phyloP scores from a whole-genome alignment of 2,329 filamentous ascomycete genomes.

The Xylariaceae sp. region DNA sequence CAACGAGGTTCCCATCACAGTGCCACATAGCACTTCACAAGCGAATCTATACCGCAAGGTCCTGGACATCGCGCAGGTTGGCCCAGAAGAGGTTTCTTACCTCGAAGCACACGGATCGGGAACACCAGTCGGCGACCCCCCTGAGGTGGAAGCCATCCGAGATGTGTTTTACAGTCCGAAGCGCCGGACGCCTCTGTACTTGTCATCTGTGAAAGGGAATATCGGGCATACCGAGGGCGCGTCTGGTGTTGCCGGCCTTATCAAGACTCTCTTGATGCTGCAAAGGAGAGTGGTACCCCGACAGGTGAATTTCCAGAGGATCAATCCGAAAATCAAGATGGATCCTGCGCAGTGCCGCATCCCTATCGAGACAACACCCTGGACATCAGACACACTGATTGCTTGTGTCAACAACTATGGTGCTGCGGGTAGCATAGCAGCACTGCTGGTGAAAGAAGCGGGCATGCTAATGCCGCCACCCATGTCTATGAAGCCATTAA shows the following conservation, averaged over 20 bases:
- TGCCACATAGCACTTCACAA: constrained; percentile 34
- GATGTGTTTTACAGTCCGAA: constrained; percentile 27
- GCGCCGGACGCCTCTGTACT: neutral
- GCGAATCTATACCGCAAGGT: constrained; percentile 28
- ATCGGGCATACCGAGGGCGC: neutral
- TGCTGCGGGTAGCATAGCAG: constrained; percentile 34
- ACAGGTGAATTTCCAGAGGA: neutral
- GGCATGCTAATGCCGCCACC: neutral
- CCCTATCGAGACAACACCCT: constrained; percentile 13
- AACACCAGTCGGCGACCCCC: constrained; percentile 37
- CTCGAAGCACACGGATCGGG: constrained; percentile 42
- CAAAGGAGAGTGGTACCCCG: neutral
- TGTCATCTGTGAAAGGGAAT: neutral
- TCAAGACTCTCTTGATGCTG: neutral
- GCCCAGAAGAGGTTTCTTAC: constrained; percentile 25
- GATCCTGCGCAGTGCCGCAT: neutral
- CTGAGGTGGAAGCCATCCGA: constrained; percentile 27
- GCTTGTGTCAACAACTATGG: constrained; percentile 36
- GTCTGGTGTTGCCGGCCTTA: neutral
- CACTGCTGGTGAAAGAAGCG: constrained; percentile 26
- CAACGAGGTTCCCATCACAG: constrained; percentile 36
- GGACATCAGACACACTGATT: constrained; percentile 20
- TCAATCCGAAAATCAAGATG: neutral
- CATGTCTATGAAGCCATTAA: neutral
- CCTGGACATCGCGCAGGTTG: constrained; percentile 23